A percentile compares a stretch with the other conserved stretches of the same genome.
Conservation (phyloP, 768 basidiomycete genomes). For the Mycena galericulata region DNA sequence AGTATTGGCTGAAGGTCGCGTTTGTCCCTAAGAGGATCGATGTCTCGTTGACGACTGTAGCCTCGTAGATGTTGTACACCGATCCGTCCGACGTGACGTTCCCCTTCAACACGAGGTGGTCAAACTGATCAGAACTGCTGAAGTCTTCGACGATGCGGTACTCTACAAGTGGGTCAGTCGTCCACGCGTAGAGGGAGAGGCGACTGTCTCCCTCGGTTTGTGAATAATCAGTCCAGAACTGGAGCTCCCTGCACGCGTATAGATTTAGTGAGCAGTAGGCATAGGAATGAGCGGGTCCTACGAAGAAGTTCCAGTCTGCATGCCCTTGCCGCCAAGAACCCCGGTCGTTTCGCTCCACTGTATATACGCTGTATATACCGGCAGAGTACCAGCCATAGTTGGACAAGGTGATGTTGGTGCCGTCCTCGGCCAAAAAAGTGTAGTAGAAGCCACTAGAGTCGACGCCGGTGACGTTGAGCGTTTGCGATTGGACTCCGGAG, state of each 20-base stretch:
- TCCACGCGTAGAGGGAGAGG: constrained; percentile 62
- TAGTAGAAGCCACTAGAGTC: constrained; percentile 20
- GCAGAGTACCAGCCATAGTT: not conserved
- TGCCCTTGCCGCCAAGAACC: constrained; percentile 41
- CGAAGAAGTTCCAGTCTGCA: constrained; percentile 50
- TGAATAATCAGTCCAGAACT: constrained; percentile 42
- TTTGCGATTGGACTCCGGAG: not conserved
- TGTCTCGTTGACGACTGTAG: constrained; percentile 52
- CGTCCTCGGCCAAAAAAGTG: constrained; percentile 18
- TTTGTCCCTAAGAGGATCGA: constrained; percentile 59
- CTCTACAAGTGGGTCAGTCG: constrained; percentile 57
- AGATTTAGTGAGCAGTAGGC: too few relatives aligned
- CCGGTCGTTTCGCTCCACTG: constrained; percentile 14
- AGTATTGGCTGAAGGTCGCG: constrained; percentile 60
- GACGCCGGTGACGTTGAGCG: constrained; percentile 11
- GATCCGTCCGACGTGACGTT: constrained; percentile 55
- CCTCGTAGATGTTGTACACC: constrained; percentile 56
- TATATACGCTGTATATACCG: too few relatives aligned
- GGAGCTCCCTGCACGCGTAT: not conserved
- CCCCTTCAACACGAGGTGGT: constrained; percentile 47
- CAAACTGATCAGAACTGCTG: constrained; percentile 51
- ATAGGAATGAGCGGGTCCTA: constrained; percentile 33
- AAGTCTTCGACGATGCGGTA: constrained; percentile 62
- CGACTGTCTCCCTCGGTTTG: constrained; percentile 54
- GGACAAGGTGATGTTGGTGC: constrained; percentile 16